Percentiles rank a stretch among this genome's conserved stretches.
phyloP scores from a whole-genome alignment of 2,329 filamentous ascomycete genomes.

The Ceratocystis destructans region DNA sequence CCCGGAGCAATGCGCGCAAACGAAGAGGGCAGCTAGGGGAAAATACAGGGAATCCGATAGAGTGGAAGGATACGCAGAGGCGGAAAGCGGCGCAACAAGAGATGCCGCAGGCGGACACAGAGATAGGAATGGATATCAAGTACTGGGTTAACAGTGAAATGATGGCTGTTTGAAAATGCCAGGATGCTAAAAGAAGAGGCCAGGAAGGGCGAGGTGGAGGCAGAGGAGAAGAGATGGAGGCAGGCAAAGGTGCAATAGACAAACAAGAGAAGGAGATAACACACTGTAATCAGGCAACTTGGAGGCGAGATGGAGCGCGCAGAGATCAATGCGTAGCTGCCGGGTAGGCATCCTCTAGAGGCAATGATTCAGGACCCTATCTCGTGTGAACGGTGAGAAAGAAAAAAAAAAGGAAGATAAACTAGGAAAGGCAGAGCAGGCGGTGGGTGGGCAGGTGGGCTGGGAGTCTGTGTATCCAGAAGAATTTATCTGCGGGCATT shows the following conservation, averaged over 20 bases:
- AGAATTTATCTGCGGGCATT: background rate
- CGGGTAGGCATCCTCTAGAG: background rate
- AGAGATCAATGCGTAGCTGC: background rate
- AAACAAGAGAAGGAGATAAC: background rate
- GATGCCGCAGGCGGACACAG: too few species aligned
- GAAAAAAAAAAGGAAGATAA: too few species aligned
- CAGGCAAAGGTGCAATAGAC: background rate
- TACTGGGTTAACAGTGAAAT: background rate
- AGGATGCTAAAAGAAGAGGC: background rate
- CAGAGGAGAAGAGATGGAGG: background rate
- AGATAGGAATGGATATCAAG: background rate
- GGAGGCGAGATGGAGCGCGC: background rate
- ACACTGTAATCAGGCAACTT: background rate
- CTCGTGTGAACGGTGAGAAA: too few species aligned
- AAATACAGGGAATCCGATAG: background rate
- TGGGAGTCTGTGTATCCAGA: background rate
- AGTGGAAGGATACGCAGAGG: background rate
- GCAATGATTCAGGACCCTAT: background rate
- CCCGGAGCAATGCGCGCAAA: background rate
- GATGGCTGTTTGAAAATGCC: background rate
- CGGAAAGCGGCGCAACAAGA: background rate
- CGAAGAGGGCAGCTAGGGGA: background rate
- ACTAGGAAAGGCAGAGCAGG: too few species aligned
- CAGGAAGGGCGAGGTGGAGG: background rate
- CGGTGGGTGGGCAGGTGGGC: background rate